Evolutionary conservation across 2,329 filamentous ascomycete genomes (phyloP), one percentile per base, ranked within the genome.

Genomic region (Neopestalotiopsis clavispora): DNA sequence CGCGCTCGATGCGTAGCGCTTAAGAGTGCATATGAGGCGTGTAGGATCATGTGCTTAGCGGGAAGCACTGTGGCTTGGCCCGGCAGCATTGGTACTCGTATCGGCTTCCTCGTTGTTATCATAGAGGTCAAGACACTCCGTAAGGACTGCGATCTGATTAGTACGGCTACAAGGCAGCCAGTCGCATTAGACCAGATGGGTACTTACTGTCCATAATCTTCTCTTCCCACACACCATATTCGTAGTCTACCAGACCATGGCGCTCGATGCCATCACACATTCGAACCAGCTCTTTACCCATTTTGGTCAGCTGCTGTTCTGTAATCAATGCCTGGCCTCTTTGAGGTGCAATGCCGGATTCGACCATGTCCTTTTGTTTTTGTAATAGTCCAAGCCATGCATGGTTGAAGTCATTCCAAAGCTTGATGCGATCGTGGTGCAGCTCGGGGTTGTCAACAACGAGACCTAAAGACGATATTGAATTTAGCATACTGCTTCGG

Each of bases 151-250:
- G 23, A 65, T 32, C 52, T 12, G 7, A 34, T 61, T 23, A 32
- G 58, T 20, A 49, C 14, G 20, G 4, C 34, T 38, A 4, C 34
- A 34, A 23, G 40, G 32, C 40, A 14, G 58, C 20, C 34, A 58
- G 14, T 17, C n/a, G 60, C 14, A 66, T 28, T 49, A 10, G 14
- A 34, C 38, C 30, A 61, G 38, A 49, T 42, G 59, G 20, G 40
- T 17, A 86, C 93, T 81, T 84, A 97, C 95, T 87, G 69, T 89
- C 88, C 74, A 96, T 89, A 74, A 98, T 98, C 77, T 93, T 90
- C 78, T 98, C 95, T 81, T 98, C 96, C 89, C 94, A 97, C 32
- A 98, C 93, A 9, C 96, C 96, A 83, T 97, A 97, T 76, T 98
- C 92, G 79, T 98, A 99, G 82, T 99, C 96, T 12, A 99, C 94